phyloP scores from a whole-genome alignment of 352 stramenopile species.

The Phytophthora sp. region DNA sequence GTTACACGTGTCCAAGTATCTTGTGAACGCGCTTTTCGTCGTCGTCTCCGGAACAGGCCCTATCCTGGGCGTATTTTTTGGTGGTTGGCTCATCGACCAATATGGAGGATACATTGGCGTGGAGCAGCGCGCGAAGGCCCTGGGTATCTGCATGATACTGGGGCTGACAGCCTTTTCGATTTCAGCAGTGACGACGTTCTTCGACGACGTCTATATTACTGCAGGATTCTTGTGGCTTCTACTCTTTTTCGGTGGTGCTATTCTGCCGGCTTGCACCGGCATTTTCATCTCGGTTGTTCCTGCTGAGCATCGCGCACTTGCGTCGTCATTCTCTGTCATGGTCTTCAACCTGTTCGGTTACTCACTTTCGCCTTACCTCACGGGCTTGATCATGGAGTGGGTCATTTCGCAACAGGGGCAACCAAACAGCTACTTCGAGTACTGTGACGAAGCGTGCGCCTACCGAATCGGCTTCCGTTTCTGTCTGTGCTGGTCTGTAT shows the following conservation, averaged over 20 bases:
- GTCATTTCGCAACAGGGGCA: constrained; percentile 69
- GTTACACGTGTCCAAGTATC: constrained; percentile 80
- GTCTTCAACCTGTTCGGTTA: constrained; percentile 87
- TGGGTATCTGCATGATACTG: constrained; percentile 81
- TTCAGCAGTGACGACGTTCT: constrained; percentile 77
- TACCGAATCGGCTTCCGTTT: constrained; percentile 85
- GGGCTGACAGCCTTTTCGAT: constrained; percentile 71
- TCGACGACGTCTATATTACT: constrained; percentile 79
- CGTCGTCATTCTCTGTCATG: constrained; percentile 85
- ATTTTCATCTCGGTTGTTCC: constrained; percentile 89
- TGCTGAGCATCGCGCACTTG: constrained; percentile 71
- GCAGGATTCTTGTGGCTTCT: constrained; percentile 79
- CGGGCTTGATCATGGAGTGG: constrained; percentile 82
- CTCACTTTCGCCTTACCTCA: constrained; percentile 78
- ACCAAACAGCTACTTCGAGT: constrained; percentile 68
- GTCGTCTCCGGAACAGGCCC: constrained; percentile 81
- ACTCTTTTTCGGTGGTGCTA: constrained; percentile 84
- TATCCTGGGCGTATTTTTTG: constrained; percentile 84
- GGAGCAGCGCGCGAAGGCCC: constrained; percentile 72
- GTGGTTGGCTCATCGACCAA: constrained; percentile 79
- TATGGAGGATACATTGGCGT: constrained; percentile 82
- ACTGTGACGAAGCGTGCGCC: constrained; percentile 79
- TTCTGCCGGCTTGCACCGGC: constrained; percentile 80
- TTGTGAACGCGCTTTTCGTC: constrained; percentile 84
- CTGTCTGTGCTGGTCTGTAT: constrained; percentile 83